Evolutionary conservation across 768 basidiomycete species (phyloP), one percentile per base, ranked within the genome.

Genomic region (Trametes gibbosa): DNA sequence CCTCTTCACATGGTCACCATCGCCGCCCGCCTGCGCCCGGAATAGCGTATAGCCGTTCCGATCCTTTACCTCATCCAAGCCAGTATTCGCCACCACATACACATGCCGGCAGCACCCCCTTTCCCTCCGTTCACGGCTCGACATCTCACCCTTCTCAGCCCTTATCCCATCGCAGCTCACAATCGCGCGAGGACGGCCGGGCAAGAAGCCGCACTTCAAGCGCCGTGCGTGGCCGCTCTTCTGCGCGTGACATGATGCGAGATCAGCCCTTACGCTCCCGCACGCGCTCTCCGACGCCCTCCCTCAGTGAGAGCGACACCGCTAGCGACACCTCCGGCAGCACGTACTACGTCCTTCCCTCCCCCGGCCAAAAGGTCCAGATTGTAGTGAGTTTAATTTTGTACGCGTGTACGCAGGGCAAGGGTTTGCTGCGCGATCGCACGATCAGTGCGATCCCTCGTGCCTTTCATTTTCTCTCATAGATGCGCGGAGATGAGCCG

Each of bases 331-430:
- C 80, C 37, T 86, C 86, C 5, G 85, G 81, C 21, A 83, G 86
- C 68, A 90, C 88, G 3, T 90, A 89, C 75, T 90, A 89, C 68
- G 82, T 89, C 63, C 78, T 88, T 40, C 87, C 87, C 3, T 77
- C 81, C 12, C 81, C 82, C 12, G 85, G 86, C n/a, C 86, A 88
- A 68, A 90, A 89, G 65, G 81, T 89, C 56, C 87, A 85, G 69
- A 79, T 88, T 61, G 78, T 90, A 66, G 89, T 89, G 73, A 79
- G 89, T 80, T n/a, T 47, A 58, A 53, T 52, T 54, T 51, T 39
- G 52, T 46, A 48, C 50, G 39, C 47, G 37, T 54, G 29, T 64
- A 45, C 24, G 52, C 48, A 39, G 60, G 43, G 43, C 56, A 55
- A 59, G 63, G 56, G 61, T 45, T 32, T 58, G 65, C 47, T 40